A percentile compares a stretch with the other conserved stretches of the same genome.
Evolutionary conservation across 148 eudicot species (phyloP).

Genomic region (Vaccinium macrocarpon): DNA sequence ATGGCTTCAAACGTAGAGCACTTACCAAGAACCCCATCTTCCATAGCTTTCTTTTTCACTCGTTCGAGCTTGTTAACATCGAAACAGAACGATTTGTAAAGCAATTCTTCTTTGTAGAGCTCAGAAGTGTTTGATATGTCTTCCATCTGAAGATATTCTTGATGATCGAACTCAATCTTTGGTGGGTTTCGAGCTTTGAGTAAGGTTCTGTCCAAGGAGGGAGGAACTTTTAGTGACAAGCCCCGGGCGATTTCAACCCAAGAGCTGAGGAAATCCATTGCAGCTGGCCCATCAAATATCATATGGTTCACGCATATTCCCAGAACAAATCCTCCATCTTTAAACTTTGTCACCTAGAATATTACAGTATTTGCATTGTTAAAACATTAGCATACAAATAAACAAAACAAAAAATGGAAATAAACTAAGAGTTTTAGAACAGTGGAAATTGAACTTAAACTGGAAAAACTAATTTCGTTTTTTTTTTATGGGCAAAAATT

Average conservation of each 20-base stretch:
- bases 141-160: not conserved
- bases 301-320: constrained; percentile 43
- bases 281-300: constrained; percentile 36
- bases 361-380: no score
- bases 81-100: not conserved
- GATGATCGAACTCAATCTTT: not conserved
- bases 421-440: no score
- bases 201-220: constrained; percentile 1
- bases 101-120: constrained; percentile 1
- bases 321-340: constrained; percentile 44
- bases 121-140: not conserved
- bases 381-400: no score
- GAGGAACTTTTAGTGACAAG: not conserved
- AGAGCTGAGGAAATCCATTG: constrained; percentile 38
- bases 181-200: not conserved
- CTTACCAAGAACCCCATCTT: not conserved
- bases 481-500: no score
- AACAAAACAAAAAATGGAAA: no score
- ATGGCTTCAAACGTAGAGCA: constrained; percentile 11
- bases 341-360: constrained; percentile 43
- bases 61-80: not conserved
- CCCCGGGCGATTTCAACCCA: constrained; percentile 27
- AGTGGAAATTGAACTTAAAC: no score
- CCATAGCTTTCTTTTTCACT: not conserved
- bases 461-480: no score